Evolutionary conservation across 148 eudicot species (phyloP).

Genomic region (Heliamphora exappendiculata): DNA sequence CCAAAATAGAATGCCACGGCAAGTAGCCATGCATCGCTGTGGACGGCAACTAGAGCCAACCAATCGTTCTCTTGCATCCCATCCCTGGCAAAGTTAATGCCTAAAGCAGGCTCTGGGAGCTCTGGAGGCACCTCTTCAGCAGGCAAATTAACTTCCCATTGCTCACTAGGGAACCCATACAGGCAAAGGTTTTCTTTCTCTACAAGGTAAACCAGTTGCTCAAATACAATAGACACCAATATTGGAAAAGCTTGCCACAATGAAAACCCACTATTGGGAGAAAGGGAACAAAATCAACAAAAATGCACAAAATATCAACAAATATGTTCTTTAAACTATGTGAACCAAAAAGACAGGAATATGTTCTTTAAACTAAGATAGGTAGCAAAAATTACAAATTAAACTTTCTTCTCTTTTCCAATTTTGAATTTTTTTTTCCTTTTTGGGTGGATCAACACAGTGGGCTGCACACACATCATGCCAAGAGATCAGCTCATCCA

Average conservation of each 20-base stretch:
- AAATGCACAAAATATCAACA: neutral
- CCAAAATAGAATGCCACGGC: conserved; percentile 72
- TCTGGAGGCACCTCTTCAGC: conserved; percentile 80
- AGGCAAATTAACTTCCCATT: conserved; percentile 72
- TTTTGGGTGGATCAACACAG: neutral
- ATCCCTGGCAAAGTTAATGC: conserved; percentile 75
- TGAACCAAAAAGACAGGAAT: neutral
- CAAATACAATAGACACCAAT: neutral
- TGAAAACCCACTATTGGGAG: neutral
- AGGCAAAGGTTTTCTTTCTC: conserved; percentile 75
- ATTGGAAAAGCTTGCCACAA: neutral
- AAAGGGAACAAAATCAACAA: neutral
- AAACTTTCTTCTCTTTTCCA: no score
- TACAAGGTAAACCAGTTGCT: conserved; percentile 16
- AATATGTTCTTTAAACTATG: neutral
- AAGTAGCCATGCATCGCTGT: conserved; percentile 73
- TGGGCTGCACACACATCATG: neutral
- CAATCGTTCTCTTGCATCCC: conserved; percentile 68
- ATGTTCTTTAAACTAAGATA: neutral
- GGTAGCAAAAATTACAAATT: neutral
- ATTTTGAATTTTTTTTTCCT: no score
- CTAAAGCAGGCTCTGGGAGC: conserved; percentile 75
- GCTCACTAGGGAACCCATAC: conserved; percentile 66
- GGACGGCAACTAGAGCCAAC: conserved; percentile 70
- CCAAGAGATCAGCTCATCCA: neutral